phyloP scores from a whole-genome alignment of 2,329 filamentous ascomycete species.

The Aspergillus neotritici region DNA sequence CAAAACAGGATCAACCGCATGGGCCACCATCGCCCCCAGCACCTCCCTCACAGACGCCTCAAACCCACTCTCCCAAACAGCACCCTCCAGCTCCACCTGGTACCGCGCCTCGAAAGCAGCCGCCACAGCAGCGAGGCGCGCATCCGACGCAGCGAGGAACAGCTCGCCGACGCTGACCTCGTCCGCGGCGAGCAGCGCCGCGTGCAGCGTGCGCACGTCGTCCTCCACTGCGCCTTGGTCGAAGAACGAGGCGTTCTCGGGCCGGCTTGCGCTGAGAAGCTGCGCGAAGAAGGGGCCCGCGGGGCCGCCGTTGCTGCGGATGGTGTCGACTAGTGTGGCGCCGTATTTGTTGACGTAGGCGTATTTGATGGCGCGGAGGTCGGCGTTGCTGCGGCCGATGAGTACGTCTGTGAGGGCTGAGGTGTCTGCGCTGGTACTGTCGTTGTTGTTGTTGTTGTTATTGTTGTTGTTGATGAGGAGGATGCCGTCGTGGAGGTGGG shows the following conservation, averaged over 20 bases:
- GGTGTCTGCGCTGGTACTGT: too few species aligned
- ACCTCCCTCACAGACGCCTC: slow-evolving; percentile 78
- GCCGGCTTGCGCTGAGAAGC: slow-evolving; percentile 62
- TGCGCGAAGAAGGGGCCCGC: slow-evolving; percentile 78
- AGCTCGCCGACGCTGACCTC: slow-evolving; percentile 71
- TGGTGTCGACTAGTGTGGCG: slow-evolving; percentile 59
- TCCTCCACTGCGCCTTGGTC: slow-evolving; percentile 64
- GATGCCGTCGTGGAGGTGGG: slow-evolving; percentile 51
- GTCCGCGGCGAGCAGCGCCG: slow-evolving; percentile 69
- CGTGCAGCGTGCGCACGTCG: slow-evolving; percentile 68
- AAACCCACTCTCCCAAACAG: slow-evolving; percentile 53
- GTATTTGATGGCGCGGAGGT: slow-evolving; percentile 71
- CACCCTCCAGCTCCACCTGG: slow-evolving; percentile 41
- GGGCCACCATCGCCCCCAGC: slow-evolving; percentile 64
- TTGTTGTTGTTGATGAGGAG: slow-evolving; percentile 71
- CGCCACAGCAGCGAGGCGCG: slow-evolving; percentile 68
- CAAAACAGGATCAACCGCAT: slow-evolving; percentile 67
- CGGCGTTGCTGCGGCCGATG: slow-evolving; percentile 69
- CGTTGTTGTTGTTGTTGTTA: slow-evolving; percentile 55
- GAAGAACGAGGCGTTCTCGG: slow-evolving; percentile 66
- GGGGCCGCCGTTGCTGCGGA: slow-evolving; percentile 69
- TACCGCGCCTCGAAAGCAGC: slow-evolving; percentile 66
- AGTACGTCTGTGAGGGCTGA: slow-evolving; percentile 54
- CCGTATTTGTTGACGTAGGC: slow-evolving; percentile 62
- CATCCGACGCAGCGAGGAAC: slow-evolving; percentile 64